Percentiles rank a stretch among this genome's conserved stretches.
phyloP scores from a whole-genome alignment of 2,329 filamentous ascomycete genomes.

The Cordyceps tenuipes region DNA sequence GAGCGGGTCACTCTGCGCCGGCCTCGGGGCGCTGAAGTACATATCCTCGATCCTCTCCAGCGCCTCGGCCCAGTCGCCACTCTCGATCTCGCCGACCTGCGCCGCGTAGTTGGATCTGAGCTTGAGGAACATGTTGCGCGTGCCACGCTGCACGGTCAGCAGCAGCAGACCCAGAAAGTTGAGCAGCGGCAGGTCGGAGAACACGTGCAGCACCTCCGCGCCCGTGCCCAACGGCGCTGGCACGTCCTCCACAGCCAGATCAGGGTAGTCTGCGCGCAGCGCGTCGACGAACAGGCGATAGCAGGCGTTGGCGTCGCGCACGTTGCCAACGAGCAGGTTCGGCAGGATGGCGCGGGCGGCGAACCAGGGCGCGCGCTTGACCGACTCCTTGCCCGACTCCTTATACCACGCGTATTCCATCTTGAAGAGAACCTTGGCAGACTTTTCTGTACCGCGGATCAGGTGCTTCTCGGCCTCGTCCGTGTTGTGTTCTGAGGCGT shows the following conservation, averaged over 20 bases:
- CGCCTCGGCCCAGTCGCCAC: slow-evolving; percentile 62
- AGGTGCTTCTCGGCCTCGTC: slow-evolving; percentile 93
- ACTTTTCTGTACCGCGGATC: slow-evolving; percentile 80
- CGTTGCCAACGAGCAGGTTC: slow-evolving; percentile 83
- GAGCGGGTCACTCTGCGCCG: slow-evolving; percentile 82
- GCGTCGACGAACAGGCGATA: slow-evolving; percentile 54
- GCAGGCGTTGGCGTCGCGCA: slow-evolving; percentile 78
- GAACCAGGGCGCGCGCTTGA: slow-evolving; percentile 73
- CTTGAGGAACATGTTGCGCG: slow-evolving; percentile 70
- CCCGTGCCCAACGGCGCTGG: slow-evolving; percentile 55
- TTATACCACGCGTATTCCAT: slow-evolving; percentile 94
- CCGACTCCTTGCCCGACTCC: slow-evolving; percentile 75
- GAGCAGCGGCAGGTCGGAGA: slow-evolving; percentile 83
- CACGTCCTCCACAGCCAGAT: slow-evolving; percentile 71
- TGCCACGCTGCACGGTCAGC: slow-evolving; percentile 72
- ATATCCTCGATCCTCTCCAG: slow-evolving; percentile 86
- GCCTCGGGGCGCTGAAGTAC: slow-evolving; percentile 90
- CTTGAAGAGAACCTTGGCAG: slow-evolving; percentile 66
- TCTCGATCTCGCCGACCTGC: slow-evolving; percentile 73
- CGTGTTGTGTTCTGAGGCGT: slow-evolving; percentile 84
- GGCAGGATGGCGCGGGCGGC: slow-evolving; percentile 80
- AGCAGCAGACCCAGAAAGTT: slow-evolving; percentile 88
- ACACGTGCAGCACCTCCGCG: slow-evolving; percentile 63
- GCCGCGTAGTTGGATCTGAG: slow-evolving; percentile 72
- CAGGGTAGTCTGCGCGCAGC: slow-evolving; percentile 32